Conservation (phyloP, 2,329 filamentous ascomycete genomes). For the Ceratocystis ficicola region DNA sequence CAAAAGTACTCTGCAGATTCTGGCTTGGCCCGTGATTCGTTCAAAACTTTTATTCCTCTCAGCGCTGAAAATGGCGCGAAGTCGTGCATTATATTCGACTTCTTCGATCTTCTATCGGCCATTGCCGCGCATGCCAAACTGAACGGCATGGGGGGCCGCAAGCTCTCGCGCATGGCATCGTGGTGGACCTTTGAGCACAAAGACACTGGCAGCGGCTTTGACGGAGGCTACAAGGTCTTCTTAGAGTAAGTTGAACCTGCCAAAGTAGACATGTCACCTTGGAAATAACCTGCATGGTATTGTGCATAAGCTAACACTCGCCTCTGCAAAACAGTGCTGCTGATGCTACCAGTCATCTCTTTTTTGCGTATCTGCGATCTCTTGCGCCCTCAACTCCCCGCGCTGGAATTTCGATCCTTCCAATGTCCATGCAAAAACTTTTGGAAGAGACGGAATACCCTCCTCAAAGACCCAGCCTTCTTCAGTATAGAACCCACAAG, state of each 20-base stretch:
- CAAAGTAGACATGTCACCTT: constrained; percentile 13
- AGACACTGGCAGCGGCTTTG: constrained; percentile 81
- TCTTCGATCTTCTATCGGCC: constrained; percentile 85
- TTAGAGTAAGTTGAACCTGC: constrained; percentile 35
- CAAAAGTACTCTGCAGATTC: constrained; percentile 51
- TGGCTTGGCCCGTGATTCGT: constrained; percentile 79
- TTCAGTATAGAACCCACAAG: constrained; percentile 71
- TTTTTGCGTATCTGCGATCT: constrained; percentile 92
- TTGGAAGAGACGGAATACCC: constrained; percentile 91
- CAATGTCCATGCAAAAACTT: constrained; percentile 80
- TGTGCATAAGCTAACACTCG: constrained; percentile 28
- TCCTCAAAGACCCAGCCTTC: constrained; percentile 60
- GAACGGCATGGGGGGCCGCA: constrained; percentile 85
- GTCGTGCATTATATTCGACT: constrained; percentile 84
- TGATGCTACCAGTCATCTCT: constrained; percentile 90
- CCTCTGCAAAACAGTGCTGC: constrained; percentile 51
- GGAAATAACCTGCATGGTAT: not conserved
- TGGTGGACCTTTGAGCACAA: constrained; percentile 98
- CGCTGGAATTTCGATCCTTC: constrained; percentile 72
- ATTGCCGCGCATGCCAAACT: constrained; percentile 85
- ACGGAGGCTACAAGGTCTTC: constrained; percentile 87
- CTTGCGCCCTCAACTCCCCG: constrained; percentile 67
- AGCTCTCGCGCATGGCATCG: constrained; percentile 85
- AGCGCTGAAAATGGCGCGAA: constrained; percentile 80
- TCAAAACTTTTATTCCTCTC: constrained; percentile 90